Evolutionary conservation across 2,329 filamentous ascomycete genomes (phyloP), one percentile per base, ranked within the genome.

Genomic region (Hirsutella minnesotensis): DNA sequence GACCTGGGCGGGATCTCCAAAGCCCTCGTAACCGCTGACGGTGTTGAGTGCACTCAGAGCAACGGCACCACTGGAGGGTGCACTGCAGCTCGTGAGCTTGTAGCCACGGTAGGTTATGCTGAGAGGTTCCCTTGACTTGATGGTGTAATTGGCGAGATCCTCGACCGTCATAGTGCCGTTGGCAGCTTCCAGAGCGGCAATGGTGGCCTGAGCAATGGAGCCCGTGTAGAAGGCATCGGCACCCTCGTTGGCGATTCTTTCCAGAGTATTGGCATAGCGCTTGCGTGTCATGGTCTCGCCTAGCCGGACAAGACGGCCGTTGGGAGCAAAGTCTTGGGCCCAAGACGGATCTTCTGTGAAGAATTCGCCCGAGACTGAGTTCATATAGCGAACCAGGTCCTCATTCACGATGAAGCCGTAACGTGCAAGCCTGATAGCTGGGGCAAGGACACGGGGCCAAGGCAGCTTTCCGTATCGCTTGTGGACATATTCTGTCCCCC

Each of bases 251-350:
- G 83, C 82, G 50, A 92, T 84, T 0, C 66, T 67, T 55, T 88
- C 81, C 0, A 92, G 69, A 0, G 83, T 86, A 46, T 83, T 65
- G 1, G 83, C 85, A 57, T 85, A 88, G 33, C 86, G 71, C 55
- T 79, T 83, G 20, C 85, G 70, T 0, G 81, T 86, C 48, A 92
- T 84, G 0, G 63, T 83, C 50, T 92, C 83, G n/a, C 81, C 81
- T 3, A 85, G 58, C 18, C 69, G 67, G 1, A 89, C 54, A 1
- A 77, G 64, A 2, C 68, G 77, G 3, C 86, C 86, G 45, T 83
- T 75, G 0, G 86, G 86, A 2, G 87, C 86, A 60, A 94, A 94
- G 58, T 94, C 88, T 22, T 86, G 64, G 0, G 87, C 84, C 83
- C 86, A 95, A 0, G 75, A 71, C 0, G 82, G 78, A 46, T 94